phyloP scores from a whole-genome alignment of 495 filamentous ascomycete species.

The Penicillium diatomitis region DNA sequence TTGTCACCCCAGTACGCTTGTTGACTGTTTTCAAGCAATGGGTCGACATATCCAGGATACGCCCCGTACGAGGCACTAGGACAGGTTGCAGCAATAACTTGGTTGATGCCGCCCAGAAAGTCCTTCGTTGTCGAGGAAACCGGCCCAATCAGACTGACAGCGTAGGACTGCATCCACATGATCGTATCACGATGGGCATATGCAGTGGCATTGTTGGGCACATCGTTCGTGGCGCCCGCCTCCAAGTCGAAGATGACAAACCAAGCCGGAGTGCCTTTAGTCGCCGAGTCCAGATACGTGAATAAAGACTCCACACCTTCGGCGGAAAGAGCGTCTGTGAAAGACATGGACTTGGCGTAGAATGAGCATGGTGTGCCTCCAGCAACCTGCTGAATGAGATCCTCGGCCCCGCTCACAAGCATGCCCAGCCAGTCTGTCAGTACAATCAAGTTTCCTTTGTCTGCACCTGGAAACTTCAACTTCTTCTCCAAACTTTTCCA shows the following conservation, averaged over 20 bases:
- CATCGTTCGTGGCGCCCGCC: constrained; percentile 35
- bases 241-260: constrained; percentile 35
- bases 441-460: constrained; percentile 23
- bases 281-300: constrained; percentile 31
- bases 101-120: constrained; percentile 39
- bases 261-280: constrained; percentile 38
- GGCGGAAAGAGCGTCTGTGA: constrained; percentile 34
- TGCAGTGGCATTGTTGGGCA: constrained; percentile 29
- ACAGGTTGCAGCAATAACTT: constrained; percentile 17
- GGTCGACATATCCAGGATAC: constrained; percentile 70
- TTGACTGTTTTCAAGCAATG: constrained; percentile 33
- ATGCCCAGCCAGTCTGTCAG: constrained; percentile 49
- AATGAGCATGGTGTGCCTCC: constrained; percentile 32
- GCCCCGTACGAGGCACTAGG: constrained; percentile 24
- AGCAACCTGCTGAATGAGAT: constrained; percentile 17
- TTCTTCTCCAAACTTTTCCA: constrained; percentile 27
- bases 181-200: constrained; percentile 38
- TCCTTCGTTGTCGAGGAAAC: constrained; percentile 24
- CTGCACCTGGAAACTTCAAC: constrained; percentile 20
- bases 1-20: constrained; percentile 50
- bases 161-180: constrained; percentile 38
- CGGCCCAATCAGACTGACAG: constrained; percentile 28
- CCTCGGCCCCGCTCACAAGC: constrained; percentile 40
- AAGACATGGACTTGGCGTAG: constrained; percentile 41
- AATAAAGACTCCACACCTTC: constrained; percentile 31